Evolutionary conservation across 805 yeast genomes (phyloP), one percentile per base, ranked within the genome.

Genomic region (Brettanomyces naardenensis): DNA sequence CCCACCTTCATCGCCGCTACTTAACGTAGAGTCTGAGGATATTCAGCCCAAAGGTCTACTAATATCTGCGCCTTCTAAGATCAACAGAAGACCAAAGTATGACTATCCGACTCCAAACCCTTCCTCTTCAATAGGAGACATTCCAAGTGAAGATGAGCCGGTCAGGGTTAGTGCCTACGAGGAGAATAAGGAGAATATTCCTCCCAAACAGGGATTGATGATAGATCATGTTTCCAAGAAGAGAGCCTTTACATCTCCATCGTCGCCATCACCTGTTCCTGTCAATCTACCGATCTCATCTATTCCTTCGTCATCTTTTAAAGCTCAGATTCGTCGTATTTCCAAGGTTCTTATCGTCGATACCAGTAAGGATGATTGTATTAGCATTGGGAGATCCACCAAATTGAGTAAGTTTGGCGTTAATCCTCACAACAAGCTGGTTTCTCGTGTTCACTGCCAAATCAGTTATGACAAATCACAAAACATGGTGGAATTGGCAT

Each of bases 31-130:
- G 19, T 44, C 44, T 13, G 41, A 42, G n/a, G 36, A 36, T 11
- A 35, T 33, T 10, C 23, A 18, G 6, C 31, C 34, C 6, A 27
- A 26, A 23, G 22, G 27, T 14, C 29, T 6, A 13, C 33, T 28
- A 10, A 22, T 28, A 9, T 26, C 30, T 6, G 32, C 15, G 20
- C 26, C 27, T 29, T 19, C 19, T 14, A 20, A 28, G 15, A 22
- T n/a, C 22, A 17, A 18, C 25, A 23, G 26, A n/a, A 27, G 11
- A 44, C 44, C 17, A 3, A 10, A 32, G 5, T 39, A 42, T 19
- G 64, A 64, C 7, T 78, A 77, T 48, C 85, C 86, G 10, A 80
- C 88, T 1, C 90, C 90, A 17, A 73, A 77, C 46, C 88, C 90
- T 1, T 79, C 87, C 1, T 73, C 79, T 1, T 68, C 75, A 5